Percentiles rank a stretch among this genome's conserved stretches.
Evolutionary conservation across 495 filamentous ascomycete genomes (phyloP).

Genomic region (Podospora appendiculata): DNA sequence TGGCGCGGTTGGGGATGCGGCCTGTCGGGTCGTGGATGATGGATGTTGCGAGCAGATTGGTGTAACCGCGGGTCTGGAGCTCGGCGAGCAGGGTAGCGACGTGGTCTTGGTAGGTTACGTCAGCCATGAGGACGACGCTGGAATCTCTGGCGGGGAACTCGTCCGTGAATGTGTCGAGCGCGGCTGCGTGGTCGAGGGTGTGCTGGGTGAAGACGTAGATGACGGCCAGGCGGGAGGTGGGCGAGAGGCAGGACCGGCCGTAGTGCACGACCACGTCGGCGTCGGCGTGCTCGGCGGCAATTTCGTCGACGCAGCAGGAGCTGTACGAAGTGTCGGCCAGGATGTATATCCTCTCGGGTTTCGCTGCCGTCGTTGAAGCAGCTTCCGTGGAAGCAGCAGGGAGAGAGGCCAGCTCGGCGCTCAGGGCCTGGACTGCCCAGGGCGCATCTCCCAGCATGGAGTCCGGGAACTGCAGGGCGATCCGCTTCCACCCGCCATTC

Average conservation of each 20-base stretch:
- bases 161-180: conserved; percentile 55
- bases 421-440: conserved; percentile 64
- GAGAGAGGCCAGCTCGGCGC: conserved; percentile 40
- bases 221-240: conserved; percentile 80
- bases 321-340: conserved; percentile 96
- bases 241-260: conserved; percentile 84
- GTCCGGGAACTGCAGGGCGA: conserved; percentile 94
- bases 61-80: conserved; percentile 57
- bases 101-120: conserved; percentile 76
- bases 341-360: conserved; percentile 58
- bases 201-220: conserved; percentile 85
- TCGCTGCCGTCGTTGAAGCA: conserved; percentile 1
- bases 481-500: conserved; percentile 58
- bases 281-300: conserved; percentile 88
- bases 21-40: conserved; percentile 74
- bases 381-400: background rate
- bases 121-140: conserved; percentile 78
- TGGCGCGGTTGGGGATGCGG: conserved; percentile 73
- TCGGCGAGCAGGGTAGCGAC: conserved; percentile 43
- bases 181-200: conserved; percentile 48
- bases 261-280: conserved; percentile 94
- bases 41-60: conserved; percentile 56
- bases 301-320: conserved; percentile 93
- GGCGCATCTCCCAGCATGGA: conserved; percentile 81
- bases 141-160: conserved; percentile 55